phyloP scores from a whole-genome alignment of 169 alveolate genomes.

The Eimeria falciformis region DNA sequence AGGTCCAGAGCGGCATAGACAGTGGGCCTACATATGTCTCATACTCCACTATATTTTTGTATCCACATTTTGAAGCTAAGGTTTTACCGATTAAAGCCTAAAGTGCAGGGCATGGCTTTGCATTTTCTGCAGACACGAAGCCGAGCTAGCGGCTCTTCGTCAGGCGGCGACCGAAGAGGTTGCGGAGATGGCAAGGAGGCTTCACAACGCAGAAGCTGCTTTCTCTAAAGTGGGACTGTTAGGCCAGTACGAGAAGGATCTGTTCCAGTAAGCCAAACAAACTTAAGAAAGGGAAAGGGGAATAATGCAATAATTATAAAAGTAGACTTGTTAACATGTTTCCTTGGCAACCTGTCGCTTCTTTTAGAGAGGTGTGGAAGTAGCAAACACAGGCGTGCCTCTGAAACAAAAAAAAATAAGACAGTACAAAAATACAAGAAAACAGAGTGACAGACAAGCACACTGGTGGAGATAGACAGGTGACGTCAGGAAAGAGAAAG shows the following conservation, averaged over 20 bases:
- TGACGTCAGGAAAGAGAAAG: too few relatives aligned
- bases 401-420: not conserved
- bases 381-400: not conserved
- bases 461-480: too few relatives aligned
- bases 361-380: not conserved
- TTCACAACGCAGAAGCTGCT: not conserved
- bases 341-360: not conserved
- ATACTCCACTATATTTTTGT: too few relatives aligned
- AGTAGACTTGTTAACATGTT: not conserved
- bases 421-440: too few relatives aligned
- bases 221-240: not conserved
- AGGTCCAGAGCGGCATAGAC: too few relatives aligned
- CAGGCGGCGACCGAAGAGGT: slow-evolving; percentile 9
- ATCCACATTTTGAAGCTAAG: too few relatives aligned
- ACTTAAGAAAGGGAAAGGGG: not conserved
- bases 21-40: too few relatives aligned
- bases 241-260: not conserved
- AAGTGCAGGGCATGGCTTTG: too few relatives aligned
- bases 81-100: too few relatives aligned
- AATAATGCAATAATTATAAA: not conserved
- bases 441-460: too few relatives aligned
- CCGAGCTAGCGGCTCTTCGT: not conserved
- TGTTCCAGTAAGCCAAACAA: not conserved
- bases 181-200: not conserved
- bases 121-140: not conserved